These are phyloP conservation scores for Lasiosphaeriaceae sp. DNA, from an alignment of 495 filamentous ascomycete genomes.

Conservation along the genomic window DNA sequence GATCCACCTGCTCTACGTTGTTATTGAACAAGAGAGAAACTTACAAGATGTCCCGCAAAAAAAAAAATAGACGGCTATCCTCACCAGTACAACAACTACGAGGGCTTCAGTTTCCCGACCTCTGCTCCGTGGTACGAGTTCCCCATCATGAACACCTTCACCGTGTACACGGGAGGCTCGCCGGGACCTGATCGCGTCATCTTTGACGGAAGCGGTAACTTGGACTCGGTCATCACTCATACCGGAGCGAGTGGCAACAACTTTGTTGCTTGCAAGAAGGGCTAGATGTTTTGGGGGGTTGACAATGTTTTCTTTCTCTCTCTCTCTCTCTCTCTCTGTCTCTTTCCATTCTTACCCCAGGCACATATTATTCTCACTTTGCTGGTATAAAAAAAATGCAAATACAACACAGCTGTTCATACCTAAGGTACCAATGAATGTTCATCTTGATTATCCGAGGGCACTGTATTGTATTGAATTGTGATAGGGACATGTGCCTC, in stretches of 20 bases:
- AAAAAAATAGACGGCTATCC: conserved; percentile 51
- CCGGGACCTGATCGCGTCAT: conserved; percentile 72
- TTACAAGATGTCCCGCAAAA: background rate
- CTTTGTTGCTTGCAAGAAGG: conserved; percentile 54
- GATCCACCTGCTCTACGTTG: background rate
- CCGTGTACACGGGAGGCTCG: conserved; percentile 57
- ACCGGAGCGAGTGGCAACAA: conserved; percentile 62
- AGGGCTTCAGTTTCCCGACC: conserved; percentile 63
- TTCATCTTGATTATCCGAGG: too few species aligned
- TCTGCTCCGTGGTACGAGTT: conserved; percentile 63
- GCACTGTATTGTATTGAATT: background rate
- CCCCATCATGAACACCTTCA: conserved; percentile 55
- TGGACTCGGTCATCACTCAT: conserved; percentile 63
- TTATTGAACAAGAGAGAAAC: background rate
- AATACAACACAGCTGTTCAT: too few species aligned
- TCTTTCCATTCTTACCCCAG: too few species aligned
- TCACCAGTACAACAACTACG: conserved; percentile 70
- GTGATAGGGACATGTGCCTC: background rate
- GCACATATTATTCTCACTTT: too few species aligned
- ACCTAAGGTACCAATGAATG: too few species aligned
- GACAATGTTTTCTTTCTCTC: too few species aligned
- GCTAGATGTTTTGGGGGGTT: background rate
- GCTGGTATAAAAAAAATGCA: too few species aligned
- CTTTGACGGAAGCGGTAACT: conserved; percentile 50
- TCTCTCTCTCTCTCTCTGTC: too few species aligned